Evolutionary conservation across 148 eudicot genomes (phyloP).

Genomic region (Suaeda aralocaspica): DNA sequence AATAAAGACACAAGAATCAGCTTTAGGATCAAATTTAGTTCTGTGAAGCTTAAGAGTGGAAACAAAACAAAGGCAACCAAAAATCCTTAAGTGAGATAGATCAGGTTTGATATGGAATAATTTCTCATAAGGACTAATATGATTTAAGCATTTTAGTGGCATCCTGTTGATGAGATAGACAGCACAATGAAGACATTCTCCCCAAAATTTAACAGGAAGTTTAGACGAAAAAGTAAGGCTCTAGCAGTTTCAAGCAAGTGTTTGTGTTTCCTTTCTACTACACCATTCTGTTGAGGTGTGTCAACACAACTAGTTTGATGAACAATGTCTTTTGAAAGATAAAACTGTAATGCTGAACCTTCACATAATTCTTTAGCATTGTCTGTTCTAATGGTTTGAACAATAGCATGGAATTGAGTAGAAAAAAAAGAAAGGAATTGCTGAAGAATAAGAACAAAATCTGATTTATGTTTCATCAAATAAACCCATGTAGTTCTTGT

Average conservation of each 20-base stretch:
- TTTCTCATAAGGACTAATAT: background rate
- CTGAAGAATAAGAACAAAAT: background rate
- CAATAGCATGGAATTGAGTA: background rate
- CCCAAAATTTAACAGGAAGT: background rate
- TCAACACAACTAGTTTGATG: background rate
- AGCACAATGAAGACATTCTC: background rate
- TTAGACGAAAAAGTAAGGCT: background rate
- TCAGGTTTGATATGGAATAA: no score
- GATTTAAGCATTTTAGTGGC: background rate
- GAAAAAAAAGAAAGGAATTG: background rate
- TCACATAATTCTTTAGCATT: background rate
- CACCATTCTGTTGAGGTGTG: slow-evolving; percentile 12
- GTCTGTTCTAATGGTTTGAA: background rate
- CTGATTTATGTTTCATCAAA: background rate
- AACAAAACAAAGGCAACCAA: no score
- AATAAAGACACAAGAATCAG: background rate
- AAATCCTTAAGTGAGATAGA: no score
- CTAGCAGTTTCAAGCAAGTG: background rate
- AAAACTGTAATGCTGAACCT: no score
- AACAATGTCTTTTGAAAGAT: background rate
- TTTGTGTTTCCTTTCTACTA: slow-evolving; percentile 8
- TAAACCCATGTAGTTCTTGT: background rate
- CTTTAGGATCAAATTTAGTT: background rate
- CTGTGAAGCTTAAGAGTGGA: no score
- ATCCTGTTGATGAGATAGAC: background rate